Percentiles rank a stretch among this genome's conserved stretches.
Conservation (phyloP, 73 alveolate genomes). For the Paramecium bursaria region DNA sequence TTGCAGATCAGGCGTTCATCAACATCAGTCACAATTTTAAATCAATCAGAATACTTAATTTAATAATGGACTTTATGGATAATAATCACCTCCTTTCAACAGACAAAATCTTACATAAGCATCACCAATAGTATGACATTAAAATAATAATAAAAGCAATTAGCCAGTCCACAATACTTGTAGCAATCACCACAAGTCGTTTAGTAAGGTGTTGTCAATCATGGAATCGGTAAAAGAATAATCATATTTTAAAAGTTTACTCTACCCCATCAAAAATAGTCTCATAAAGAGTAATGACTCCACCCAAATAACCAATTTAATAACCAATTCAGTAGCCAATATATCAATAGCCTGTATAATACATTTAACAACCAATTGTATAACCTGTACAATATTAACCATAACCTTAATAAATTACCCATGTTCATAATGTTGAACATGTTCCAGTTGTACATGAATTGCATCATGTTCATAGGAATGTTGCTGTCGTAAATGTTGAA, state of each 20-base stretch:
- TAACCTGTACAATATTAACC: background rate
- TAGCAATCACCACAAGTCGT: background rate
- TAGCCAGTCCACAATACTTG: background rate
- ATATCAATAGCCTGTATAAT: background rate
- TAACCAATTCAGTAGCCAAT: no score
- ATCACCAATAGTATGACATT: no score
- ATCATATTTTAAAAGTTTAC: no score
- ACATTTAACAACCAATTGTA: background rate
- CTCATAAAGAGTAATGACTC: background rate
- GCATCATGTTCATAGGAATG: constrained; percentile 48
- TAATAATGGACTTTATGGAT: no score
- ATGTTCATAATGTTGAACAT: constrained; percentile 55
- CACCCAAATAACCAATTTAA: background rate
- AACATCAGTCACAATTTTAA: background rate
- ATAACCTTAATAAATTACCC: background rate
- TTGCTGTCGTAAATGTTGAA: constrained; percentile 31
- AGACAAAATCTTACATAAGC: no score
- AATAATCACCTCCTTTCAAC: no score
- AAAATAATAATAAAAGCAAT: no score
- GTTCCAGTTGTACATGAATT: constrained; percentile 58
- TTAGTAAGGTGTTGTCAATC: background rate
- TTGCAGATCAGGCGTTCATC: background rate
- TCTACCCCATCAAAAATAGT: background rate
- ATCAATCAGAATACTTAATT: no score
- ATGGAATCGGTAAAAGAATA: no score